Evolutionary conservation across 2,329 filamentous ascomycete genomes (phyloP), one percentile per base, ranked within the genome.

Genomic region (Lecanosticta acicola): DNA sequence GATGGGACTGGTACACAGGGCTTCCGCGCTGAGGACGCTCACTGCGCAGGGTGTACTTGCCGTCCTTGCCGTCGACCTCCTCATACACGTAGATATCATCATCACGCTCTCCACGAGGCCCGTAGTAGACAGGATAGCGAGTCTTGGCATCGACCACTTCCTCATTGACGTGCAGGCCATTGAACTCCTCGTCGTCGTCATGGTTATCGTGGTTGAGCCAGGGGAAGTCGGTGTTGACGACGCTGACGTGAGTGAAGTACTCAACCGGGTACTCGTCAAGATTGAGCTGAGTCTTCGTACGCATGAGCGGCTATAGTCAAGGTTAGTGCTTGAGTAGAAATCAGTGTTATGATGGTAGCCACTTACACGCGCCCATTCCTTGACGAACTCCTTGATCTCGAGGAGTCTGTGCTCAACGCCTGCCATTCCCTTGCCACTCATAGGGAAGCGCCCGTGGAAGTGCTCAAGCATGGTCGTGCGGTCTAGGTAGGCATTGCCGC

Each of bases 231-330:
- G 55, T 53, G 14, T 59, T 57, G n/a, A 62, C 56, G 35, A 77
- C 62, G 9, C 65, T 59, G 10, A 61, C 63, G 54, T 71, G 74
- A 1, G 73, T 74, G 40, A 76, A 59, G 55, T 74, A 72, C 3
- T 59, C 42, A 24, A 74, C 62, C 0, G 61, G 61, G 24, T 61
- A 65, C 19, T 61, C 51, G 2, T 60, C 54, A 5, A 64, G 48
- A 43, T 73, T 68, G 14, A 72, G 60, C 44, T 68, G 65, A 32
- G 66, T 68, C 17, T 64, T 57, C 20, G 66, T 67, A 17, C 62
- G 55, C 46, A 74, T 57, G 35, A 77, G 49, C 21, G 19, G 50
- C 54, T 46, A 62, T 3, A 32, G 11, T 54, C 29, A 51, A 42
- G 13, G 17, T 32, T 20, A 10, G 13, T 7, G 37, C 20, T 17